Evolutionary conservation across 768 basidiomycete species (phyloP).

Genomic region (Candolleomyces eurysporus): DNA sequence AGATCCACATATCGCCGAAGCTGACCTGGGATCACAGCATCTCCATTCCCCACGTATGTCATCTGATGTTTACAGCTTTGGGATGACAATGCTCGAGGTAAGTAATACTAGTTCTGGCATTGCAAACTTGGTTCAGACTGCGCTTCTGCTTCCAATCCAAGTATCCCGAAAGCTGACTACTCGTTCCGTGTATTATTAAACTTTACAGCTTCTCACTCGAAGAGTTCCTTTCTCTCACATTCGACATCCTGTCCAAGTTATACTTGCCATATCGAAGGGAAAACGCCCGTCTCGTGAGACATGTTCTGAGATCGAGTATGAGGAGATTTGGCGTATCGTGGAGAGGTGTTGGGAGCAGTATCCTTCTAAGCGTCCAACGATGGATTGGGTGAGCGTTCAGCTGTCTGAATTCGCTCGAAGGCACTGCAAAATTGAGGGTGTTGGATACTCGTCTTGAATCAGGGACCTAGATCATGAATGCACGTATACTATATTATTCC

Average conservation of each 20-base stretch:
- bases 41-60: not conserved
- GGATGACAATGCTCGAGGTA: conserved; percentile 8
- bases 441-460: too few relatives aligned
- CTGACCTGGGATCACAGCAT: not conserved
- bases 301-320: not conserved
- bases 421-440: too few relatives aligned
- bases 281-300: not conserved
- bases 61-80: conserved; percentile 11
- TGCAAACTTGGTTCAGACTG: not conserved
- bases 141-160: not conserved
- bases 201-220: not conserved
- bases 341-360: not conserved
- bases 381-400: not conserved
- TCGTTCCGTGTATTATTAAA: not conserved
- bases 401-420: not conserved
- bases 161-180: not conserved
- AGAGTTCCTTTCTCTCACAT: not conserved
- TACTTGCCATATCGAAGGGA: not conserved
- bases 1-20: not conserved
- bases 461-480: too few relatives aligned
- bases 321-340: not conserved
- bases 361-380: not conserved
- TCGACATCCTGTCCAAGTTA: not conserved
- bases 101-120: not conserved
- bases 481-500: too few relatives aligned